These are phyloP conservation scores for Neurospora terricola DNA, from an alignment of 495 filamentous ascomycete genomes.

Conservation along the genomic window DNA sequence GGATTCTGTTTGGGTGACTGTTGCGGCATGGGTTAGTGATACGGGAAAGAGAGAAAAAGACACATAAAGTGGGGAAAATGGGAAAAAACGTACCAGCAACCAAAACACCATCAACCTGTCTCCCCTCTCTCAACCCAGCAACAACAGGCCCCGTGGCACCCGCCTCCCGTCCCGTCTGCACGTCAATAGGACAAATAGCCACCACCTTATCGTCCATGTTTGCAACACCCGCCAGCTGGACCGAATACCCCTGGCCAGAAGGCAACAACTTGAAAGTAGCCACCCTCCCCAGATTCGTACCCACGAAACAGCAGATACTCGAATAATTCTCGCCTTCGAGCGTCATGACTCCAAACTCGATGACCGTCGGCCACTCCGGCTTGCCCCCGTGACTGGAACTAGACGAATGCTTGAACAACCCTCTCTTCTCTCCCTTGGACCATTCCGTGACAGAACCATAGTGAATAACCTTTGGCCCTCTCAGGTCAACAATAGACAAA, in stretches of 20 bases:
- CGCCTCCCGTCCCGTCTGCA: conserved; percentile 65
- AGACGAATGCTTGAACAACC: conserved; percentile 45
- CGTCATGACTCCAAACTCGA: conserved; percentile 91
- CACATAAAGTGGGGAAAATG: neutral
- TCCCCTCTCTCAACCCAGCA: conserved; percentile 58
- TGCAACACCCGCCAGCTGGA: conserved; percentile 55
- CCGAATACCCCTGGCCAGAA: conserved; percentile 59
- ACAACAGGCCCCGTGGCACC: conserved; percentile 64
- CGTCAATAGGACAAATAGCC: conserved; percentile 64
- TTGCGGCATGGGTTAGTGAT: neutral
- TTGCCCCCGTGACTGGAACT: conserved; percentile 34
- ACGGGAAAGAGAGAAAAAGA: neutral
- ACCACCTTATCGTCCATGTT: conserved; percentile 63
- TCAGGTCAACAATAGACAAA: conserved; percentile 70
- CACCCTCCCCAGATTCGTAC: conserved; percentile 73
- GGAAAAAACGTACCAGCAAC: conserved; percentile 36
- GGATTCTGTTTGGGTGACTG: conserved; percentile 63
- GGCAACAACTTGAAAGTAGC: conserved; percentile 87
- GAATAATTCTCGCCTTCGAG: conserved; percentile 90
- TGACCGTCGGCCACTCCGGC: conserved; percentile 61
- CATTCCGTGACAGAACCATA: conserved; percentile 57
- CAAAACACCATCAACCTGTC: conserved; percentile 58
- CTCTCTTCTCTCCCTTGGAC: conserved; percentile 56
- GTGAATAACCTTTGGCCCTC: conserved; percentile 84
- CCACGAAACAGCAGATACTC: conserved; percentile 84